Evolutionary conservation across 768 basidiomycete species (phyloP).

Genomic region (Trametes villosa): DNA sequence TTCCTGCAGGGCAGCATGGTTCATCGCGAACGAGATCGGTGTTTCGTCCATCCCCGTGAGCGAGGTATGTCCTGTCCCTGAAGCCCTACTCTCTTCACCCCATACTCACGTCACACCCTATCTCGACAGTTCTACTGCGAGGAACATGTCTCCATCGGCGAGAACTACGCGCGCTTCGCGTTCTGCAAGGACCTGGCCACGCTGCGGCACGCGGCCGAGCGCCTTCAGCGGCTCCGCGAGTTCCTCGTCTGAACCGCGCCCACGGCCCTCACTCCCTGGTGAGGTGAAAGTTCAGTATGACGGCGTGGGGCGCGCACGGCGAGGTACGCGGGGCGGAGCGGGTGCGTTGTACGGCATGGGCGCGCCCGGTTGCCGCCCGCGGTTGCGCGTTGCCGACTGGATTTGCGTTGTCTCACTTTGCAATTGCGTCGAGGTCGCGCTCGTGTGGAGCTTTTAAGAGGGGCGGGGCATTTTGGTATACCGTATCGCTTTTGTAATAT

Average conservation of each 20-base stretch:
- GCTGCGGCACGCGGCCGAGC: constrained; percentile 73
- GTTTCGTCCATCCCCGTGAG: constrained; percentile 94
- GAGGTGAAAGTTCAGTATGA: background rate
- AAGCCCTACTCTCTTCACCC: background rate
- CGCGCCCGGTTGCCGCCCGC: too few species aligned
- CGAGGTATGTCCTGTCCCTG: constrained; percentile 57
- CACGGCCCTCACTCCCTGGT: too few species aligned
- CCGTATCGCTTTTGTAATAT: too few species aligned
- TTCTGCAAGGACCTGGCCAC: constrained; percentile 97
- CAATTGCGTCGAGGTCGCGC: too few species aligned
- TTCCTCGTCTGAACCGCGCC: constrained; percentile 46
- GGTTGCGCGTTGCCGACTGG: too few species aligned
- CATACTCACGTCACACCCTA: background rate
- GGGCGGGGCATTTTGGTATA: too few species aligned
- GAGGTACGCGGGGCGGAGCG: background rate
- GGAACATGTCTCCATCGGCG: constrained; percentile 83
- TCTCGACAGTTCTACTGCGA: constrained; percentile 81
- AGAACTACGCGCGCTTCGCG: constrained; percentile 86
- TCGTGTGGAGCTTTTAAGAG: too few species aligned
- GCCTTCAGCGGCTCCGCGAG: constrained; percentile 73
- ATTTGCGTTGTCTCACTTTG: too few species aligned
- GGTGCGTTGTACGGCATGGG: background rate
- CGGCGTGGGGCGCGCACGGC: too few species aligned
- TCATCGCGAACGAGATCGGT: constrained; percentile 86
- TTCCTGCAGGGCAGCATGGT: constrained; percentile 79